Percentiles rank a stretch among this genome's conserved stretches.
Conservation (phyloP, 306 rosid genomes). For the Potentilla sterilis region DNA sequence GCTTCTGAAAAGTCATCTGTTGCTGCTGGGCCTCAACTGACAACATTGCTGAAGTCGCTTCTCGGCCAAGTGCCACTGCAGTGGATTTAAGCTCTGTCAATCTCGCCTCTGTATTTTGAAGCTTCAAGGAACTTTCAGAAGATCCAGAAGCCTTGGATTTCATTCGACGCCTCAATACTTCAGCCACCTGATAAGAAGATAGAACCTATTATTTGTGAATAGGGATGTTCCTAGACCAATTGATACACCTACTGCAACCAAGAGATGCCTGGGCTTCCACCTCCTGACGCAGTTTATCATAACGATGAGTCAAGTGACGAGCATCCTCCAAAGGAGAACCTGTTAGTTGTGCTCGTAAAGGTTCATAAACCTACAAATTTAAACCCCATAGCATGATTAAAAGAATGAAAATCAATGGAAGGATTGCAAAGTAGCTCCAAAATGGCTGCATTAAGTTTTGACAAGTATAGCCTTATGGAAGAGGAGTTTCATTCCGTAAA, state of each 20-base stretch:
- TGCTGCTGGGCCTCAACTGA: conserved; percentile 93
- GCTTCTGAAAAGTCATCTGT: conserved; percentile 64
- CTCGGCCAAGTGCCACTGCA: conserved; percentile 76
- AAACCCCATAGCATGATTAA: conserved; percentile 57
- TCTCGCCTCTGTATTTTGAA: conserved; percentile 82
- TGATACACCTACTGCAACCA: conserved; percentile 30
- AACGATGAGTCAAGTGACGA: conserved; percentile 79
- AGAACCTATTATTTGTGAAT: conserved; percentile 27
- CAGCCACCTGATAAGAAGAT: conserved; percentile 70
- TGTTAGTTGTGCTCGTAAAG: conserved; percentile 75
- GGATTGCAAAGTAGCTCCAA: conserved; percentile 29
- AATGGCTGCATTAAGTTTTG: conserved; percentile 9
- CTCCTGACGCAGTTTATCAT: conserved; percentile 82
- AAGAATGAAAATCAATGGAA: conserved; percentile 31
- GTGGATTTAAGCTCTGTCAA: conserved; percentile 77
- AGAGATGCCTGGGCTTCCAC: conserved; percentile 76
- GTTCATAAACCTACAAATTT: conserved; percentile 65
- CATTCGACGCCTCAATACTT: conserved; percentile 83
- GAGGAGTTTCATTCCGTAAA: background rate
- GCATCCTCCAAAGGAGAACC: conserved; percentile 99
- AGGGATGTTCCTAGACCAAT: conserved; percentile 27
- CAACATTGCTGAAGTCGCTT: conserved; percentile 84
- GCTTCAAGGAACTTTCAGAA: conserved; percentile 67
- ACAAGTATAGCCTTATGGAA: background rate
- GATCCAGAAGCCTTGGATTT: conserved; percentile 72